These are phyloP conservation scores for Psilocybe subaeruginosa DNA, from an alignment of 768 basidiomycete species.

Conservation along the genomic window DNA sequence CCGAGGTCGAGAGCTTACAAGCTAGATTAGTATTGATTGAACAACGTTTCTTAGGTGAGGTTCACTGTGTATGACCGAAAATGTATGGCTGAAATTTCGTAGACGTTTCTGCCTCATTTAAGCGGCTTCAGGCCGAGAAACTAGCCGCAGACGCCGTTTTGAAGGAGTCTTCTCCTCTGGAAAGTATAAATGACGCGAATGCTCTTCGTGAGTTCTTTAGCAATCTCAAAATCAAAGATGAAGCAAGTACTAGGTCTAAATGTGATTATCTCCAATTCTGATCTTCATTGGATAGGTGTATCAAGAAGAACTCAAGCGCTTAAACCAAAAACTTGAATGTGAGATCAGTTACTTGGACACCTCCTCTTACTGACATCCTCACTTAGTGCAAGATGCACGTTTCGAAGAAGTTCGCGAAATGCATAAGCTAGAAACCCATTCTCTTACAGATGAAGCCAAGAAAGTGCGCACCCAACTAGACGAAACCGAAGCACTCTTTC, in stretches of 20 bases:
- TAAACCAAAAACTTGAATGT: slow-evolving; percentile 78
- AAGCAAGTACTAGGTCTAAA: slow-evolving; percentile 49
- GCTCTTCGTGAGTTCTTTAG: slow-evolving; percentile 76
- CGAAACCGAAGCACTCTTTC: slow-evolving; percentile 72
- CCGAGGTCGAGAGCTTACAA: slow-evolving; percentile 60
- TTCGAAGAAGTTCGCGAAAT: slow-evolving; percentile 85
- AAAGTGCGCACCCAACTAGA: slow-evolving; percentile 67
- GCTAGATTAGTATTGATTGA: slow-evolving; percentile 72
- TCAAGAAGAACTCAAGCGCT: slow-evolving; percentile 77
- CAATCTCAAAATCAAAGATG: slow-evolving; percentile 65
- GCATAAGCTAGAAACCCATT: slow-evolving; percentile 79
- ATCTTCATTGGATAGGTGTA: slow-evolving; percentile 46
- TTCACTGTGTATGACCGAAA: background rate
- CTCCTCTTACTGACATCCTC: background rate
- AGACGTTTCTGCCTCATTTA: slow-evolving; percentile 84
- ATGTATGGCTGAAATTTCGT: slow-evolving; percentile 11
- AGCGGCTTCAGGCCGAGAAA: slow-evolving; percentile 75
- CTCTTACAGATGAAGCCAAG: slow-evolving; percentile 76
- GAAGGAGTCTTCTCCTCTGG: slow-evolving; percentile 70
- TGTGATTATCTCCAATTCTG: background rate
- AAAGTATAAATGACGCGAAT: slow-evolving; percentile 63
- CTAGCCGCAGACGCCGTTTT: slow-evolving; percentile 68
- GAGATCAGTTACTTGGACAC: slow-evolving; percentile 23
- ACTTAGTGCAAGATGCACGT: slow-evolving; percentile 79
- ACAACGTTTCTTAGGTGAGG: slow-evolving; percentile 73